A percentile compares a stretch with the other conserved stretches of the same genome.
Evolutionary conservation across 2,329 filamentous ascomycete genomes (phyloP).

Genomic region (Salinomyces thailandicus): DNA sequence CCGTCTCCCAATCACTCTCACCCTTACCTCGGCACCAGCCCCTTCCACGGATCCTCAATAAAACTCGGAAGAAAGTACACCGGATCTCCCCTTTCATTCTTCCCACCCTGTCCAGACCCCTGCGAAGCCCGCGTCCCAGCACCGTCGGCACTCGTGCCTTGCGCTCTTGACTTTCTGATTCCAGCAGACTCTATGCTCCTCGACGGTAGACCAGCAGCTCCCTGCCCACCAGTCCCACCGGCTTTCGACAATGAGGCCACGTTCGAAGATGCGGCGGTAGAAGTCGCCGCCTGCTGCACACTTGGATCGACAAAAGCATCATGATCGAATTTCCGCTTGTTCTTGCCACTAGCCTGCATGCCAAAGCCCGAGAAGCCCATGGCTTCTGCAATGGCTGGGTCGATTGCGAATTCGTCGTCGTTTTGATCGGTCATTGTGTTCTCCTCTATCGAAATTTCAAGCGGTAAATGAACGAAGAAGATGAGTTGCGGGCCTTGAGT

Average conservation of each 20-base stretch:
- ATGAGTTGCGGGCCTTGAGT: neutral
- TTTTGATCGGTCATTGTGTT: constrained; percentile 17
- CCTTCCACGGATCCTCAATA: constrained; percentile 63
- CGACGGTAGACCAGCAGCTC: no score
- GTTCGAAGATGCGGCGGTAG: no score
- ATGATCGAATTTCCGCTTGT: constrained; percentile 54
- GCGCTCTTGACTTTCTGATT: neutral
- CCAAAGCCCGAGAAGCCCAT: constrained; percentile 71
- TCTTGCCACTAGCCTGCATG: constrained; percentile 45
- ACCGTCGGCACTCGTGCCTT: neutral
- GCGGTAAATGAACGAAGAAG: no score
- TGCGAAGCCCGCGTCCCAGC: constrained; percentile 21
- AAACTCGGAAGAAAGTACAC: constrained; percentile 60
- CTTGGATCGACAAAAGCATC: constrained; percentile 37
- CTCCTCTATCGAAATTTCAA: no score
- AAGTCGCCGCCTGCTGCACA: constrained; percentile 26
- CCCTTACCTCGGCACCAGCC: constrained; percentile 25
- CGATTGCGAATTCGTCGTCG: constrained; percentile 31
- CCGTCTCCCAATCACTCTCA: no score
- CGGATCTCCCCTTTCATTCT: constrained; percentile 47
- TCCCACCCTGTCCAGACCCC: constrained; percentile 30
- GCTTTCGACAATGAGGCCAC: no score
- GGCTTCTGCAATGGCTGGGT: constrained; percentile 50
- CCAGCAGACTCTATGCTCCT: no score
- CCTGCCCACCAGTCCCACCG: no score